Percentiles rank a stretch among this genome's conserved stretches.
These are phyloP conservation scores for Pelagophyceae sp. DNA, from an alignment of 352 stramenopile genomes.

Conservation along the genomic window DNA sequence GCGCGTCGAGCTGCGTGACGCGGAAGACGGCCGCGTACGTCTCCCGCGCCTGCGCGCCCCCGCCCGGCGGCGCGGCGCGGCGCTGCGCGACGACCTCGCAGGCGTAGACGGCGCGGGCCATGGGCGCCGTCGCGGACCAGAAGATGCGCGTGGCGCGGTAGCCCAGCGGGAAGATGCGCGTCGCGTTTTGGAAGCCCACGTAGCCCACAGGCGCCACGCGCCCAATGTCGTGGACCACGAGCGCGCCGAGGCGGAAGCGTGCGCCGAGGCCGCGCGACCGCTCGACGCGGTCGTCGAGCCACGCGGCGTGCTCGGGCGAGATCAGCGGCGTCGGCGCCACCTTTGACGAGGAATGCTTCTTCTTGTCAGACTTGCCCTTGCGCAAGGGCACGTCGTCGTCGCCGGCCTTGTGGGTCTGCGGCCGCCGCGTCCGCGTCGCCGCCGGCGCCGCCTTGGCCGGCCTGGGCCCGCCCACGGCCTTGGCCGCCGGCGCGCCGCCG, in stretches of 20 bases:
- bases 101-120: constrained; percentile 71
- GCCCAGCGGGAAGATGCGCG: constrained; percentile 71
- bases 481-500: neutral
- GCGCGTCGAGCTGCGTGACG: neutral
- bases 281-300: constrained; percentile 11
- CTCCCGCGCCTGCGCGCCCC: neutral
- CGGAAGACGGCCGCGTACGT: neutral
- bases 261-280: neutral
- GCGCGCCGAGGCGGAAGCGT: constrained; percentile 54
- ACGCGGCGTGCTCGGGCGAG: neutral
- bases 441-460: neutral
- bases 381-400: too few species aligned
- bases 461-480: neutral
- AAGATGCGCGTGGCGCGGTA: constrained; percentile 82
- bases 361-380: too few species aligned
- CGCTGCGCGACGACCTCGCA: constrained; percentile 62
- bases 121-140: constrained; percentile 62
- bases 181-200: constrained; percentile 67
- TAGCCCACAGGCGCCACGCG: constrained; percentile 60
- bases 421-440: neutral
- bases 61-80: too few species aligned
- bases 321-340: constrained; percentile 19
- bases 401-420: constrained; percentile 21
- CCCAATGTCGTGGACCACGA: constrained; percentile 66
- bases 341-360: too few species aligned